Percentiles rank a stretch among this genome's conserved stretches.
These are phyloP conservation scores for Phoma sp. DNA, from an alignment of 2,329 filamentous ascomycete species.

Conservation along the genomic window DNA sequence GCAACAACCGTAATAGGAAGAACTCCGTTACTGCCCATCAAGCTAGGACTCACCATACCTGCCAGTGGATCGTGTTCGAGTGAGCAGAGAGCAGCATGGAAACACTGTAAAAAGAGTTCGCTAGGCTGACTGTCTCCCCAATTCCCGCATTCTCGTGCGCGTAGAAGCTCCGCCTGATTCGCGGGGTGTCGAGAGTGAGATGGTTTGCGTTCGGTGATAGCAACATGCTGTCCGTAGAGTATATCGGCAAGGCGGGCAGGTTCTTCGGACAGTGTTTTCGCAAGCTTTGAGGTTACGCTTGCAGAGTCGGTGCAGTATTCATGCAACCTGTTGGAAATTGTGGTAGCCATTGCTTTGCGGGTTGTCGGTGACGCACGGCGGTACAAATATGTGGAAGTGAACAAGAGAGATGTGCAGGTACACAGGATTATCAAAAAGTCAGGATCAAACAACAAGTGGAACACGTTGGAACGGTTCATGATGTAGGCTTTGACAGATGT, in stretches of 20 bases:
- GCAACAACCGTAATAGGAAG: constrained; percentile 74
- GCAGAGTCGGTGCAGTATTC: constrained; percentile 66
- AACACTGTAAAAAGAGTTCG: constrained; percentile 71
- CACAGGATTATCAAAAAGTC: neutral
- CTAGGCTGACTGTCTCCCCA: constrained; percentile 71
- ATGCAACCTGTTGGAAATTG: constrained; percentile 49
- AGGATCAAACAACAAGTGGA: neutral
- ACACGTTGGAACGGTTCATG: neutral
- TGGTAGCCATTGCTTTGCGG: constrained; percentile 20
- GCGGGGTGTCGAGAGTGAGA: constrained; percentile 16
- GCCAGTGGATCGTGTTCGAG: constrained; percentile 59
- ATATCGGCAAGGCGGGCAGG: constrained; percentile 63
- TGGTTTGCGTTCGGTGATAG: constrained; percentile 32
- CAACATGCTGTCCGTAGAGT: constrained; percentile 57
- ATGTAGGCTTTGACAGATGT: neutral
- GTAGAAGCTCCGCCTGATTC: constrained; percentile 56
- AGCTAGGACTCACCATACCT: constrained; percentile 64
- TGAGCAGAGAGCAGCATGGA: constrained; percentile 67
- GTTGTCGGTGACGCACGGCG: neutral
- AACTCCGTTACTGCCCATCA: constrained; percentile 67
- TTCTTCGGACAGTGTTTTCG: constrained; percentile 58
- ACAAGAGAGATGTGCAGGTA: neutral
- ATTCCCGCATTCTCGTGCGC: constrained; percentile 66
- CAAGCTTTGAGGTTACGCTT: constrained; percentile 62
- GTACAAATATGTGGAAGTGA: constrained; percentile 3